phyloP scores from a whole-genome alignment of 208 protist species.

The Leishmania gerbilli region DNA sequence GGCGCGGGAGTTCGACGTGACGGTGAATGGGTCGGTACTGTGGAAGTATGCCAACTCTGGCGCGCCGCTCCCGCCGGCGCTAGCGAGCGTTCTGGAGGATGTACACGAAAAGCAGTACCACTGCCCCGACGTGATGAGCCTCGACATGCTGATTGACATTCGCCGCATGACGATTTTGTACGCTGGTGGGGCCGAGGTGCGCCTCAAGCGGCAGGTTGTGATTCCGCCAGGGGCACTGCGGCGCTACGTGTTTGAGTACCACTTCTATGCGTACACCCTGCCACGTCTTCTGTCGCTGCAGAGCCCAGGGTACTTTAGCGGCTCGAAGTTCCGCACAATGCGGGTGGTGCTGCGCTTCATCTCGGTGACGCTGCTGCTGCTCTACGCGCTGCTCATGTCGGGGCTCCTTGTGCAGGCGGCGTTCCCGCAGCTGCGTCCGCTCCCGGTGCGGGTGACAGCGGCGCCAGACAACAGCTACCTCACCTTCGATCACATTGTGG shows the following conservation, averaged over 20 bases:
- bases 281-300: conserved; percentile 72
- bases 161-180: conserved; percentile 57
- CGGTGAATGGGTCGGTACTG: conserved; percentile 62
- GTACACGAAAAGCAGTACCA: conserved; percentile 55
- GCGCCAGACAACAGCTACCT: conserved; percentile 47
- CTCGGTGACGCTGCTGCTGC: conserved; percentile 45
- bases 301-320: conserved; percentile 64
- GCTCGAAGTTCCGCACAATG: conserved; percentile 50
- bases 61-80: conserved; percentile 42
- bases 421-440: conserved; percentile 68
- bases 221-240: conserved; percentile 46
- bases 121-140: conserved; percentile 49
- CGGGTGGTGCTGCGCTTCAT: conserved; percentile 62
- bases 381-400: conserved; percentile 50
- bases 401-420: conserved; percentile 75
- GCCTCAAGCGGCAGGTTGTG: conserved; percentile 45
- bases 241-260: conserved; percentile 40
- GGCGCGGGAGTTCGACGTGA: conserved; percentile 76
- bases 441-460: conserved; percentile 59
- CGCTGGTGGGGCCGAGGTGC: conserved; percentile 25
- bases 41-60: conserved; percentile 45
- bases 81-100: conserved; percentile 76
- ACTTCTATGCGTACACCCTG: conserved; percentile 72
- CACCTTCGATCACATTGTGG: conserved; percentile 81
- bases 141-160: conserved; percentile 74